Percentiles rank a stretch among this genome's conserved stretches.
phyloP scores from a whole-genome alignment of 148 eudicot species.

The Selenicereus undatus region DNA sequence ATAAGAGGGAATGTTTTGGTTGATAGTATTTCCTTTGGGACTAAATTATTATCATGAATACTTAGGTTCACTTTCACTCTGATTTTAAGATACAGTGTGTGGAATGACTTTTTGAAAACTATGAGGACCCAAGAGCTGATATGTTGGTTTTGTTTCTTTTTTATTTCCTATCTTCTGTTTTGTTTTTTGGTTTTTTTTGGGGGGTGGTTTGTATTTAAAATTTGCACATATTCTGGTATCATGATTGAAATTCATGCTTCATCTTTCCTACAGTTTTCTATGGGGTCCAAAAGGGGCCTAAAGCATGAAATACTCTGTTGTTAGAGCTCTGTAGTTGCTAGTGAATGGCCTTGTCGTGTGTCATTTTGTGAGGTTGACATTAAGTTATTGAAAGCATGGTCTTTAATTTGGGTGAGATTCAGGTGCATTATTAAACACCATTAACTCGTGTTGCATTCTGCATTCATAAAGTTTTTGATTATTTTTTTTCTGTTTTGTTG shows the following conservation, averaged over 20 bases:
- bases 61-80: neutral
- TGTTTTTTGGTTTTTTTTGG: too few species aligned
- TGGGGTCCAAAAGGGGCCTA: neutral
- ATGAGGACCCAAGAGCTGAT: neutral
- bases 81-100: neutral
- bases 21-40: constrained; percentile 1
- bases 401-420: neutral
- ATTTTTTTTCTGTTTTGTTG: neutral
- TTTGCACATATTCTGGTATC: neutral
- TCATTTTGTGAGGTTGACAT: neutral
- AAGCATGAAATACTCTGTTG: neutral
- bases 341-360: neutral
- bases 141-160: too few species aligned
- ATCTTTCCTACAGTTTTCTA: neutral
- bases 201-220: neutral
- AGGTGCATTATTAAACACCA: neutral
- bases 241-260: neutral
- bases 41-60: neutral
- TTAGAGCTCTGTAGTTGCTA: neutral
- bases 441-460: neutral
- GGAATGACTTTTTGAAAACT: neutral
- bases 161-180: too few species aligned
- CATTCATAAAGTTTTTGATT: too few species aligned
- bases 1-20: neutral
- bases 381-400: neutral